Conservation (phyloP, 345 rosid species). For the Pugionium cornutum region DNA sequence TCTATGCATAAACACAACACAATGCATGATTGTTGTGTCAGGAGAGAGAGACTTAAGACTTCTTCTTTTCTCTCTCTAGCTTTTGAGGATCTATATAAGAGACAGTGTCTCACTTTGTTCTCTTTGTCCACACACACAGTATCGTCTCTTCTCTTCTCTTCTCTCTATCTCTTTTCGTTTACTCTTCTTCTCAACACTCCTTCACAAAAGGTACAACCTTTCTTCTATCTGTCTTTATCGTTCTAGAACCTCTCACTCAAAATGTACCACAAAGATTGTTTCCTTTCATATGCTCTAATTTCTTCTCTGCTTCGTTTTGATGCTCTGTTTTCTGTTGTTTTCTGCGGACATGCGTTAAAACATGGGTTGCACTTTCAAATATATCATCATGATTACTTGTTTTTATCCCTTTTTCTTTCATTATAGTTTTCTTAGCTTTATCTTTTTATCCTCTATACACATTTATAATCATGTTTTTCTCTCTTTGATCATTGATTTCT, state of each 20-base stretch:
- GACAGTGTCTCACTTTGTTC: conserved; percentile 45
- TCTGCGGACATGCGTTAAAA: conserved; percentile 4
- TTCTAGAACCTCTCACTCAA: conserved; percentile 7
- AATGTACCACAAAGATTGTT: no score
- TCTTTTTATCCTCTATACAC: conserved; percentile 22
- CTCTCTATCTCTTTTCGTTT: conserved; percentile 16
- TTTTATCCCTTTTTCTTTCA: conserved; percentile 10
- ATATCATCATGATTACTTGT: conserved; percentile 41
- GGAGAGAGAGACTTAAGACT: conserved; percentile 42
- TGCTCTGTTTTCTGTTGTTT: conserved; percentile 11
- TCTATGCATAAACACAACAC: conserved; percentile 62
- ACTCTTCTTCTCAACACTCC: conserved; percentile 36
- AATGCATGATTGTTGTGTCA: conserved; percentile 92
- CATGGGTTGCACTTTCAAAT: conserved; percentile 3
- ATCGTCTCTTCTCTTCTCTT: conserved; percentile 23
- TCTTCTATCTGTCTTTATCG: conserved; percentile 5
- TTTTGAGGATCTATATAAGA: conserved; percentile 58
- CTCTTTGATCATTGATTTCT: conserved; percentile 38
- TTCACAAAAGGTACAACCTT: conserved; percentile 46
- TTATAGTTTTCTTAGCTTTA: conserved; percentile 4
- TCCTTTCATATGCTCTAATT: background rate
- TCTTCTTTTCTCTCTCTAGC: conserved; percentile 34
- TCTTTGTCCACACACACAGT: conserved; percentile 36
- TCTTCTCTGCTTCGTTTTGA: background rate
- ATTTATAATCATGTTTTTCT: conserved; percentile 37